Evolutionary conservation across 2,329 filamentous ascomycete species (phyloP).

Genomic region (Talaromyces sp.): DNA sequence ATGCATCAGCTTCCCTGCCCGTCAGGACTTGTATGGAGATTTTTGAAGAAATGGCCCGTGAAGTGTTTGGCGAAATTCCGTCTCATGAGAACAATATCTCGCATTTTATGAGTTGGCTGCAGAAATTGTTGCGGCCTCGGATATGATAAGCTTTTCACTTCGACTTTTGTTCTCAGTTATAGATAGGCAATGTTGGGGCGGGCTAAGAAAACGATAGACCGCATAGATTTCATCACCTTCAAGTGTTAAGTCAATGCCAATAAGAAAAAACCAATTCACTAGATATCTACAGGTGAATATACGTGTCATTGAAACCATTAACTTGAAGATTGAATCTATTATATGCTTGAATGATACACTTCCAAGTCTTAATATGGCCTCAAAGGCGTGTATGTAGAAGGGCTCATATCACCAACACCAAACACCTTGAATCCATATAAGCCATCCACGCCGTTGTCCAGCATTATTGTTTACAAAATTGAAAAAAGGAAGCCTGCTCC

Average conservation of each 20-base stretch:
- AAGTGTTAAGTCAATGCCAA: background rate
- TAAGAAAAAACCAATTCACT: background rate
- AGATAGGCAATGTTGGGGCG: background rate
- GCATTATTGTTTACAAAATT: background rate
- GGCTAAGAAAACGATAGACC: background rate
- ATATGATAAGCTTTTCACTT: slow-evolving; percentile 9
- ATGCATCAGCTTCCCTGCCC: background rate
- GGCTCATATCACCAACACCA: slow-evolving; percentile 3
- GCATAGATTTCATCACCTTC: too few species aligned
- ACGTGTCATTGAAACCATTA: background rate
- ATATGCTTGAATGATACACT: background rate
- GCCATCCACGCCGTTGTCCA: background rate
- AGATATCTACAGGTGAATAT: background rate
- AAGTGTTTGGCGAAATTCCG: slow-evolving; percentile 32
- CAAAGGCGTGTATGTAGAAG: background rate
- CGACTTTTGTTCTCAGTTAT: background rate
- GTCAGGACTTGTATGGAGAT: slow-evolving; percentile 28
- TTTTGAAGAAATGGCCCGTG: slow-evolving; percentile 40
- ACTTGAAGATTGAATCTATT: background rate
- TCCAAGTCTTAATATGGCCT: background rate
- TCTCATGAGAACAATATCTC: slow-evolving; percentile 38
- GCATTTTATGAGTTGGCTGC: slow-evolving; percentile 31
- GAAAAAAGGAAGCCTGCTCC: background rate
- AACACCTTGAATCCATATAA: slow-evolving; percentile 7
- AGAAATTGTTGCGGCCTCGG: slow-evolving; percentile 22